Evolutionary conservation across 495 filamentous ascomycete genomes (phyloP).

Genomic region (Letharia columbiana): DNA sequence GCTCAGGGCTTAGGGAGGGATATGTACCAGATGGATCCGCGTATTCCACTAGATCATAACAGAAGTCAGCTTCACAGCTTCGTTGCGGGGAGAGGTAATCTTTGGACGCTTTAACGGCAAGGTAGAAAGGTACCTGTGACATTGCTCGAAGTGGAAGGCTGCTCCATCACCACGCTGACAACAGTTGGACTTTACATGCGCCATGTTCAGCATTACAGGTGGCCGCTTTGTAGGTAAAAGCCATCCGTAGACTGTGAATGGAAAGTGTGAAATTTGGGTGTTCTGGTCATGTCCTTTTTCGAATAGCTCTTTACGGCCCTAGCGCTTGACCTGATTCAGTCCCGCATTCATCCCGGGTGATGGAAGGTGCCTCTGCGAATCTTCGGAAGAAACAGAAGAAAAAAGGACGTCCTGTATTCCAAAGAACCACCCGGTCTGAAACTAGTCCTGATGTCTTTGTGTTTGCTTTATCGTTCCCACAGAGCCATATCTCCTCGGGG

Average conservation of each 20-base stretch:
- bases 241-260: not conserved
- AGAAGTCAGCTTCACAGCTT: not conserved
- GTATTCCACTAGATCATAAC: conserved; percentile 47
- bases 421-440: too few relatives aligned
- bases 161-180: conserved; percentile 19
- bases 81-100: not conserved
- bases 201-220: conserved; percentile 12
- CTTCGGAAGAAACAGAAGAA: too few relatives aligned
- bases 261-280: not conserved
- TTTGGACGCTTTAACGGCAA: not conserved
- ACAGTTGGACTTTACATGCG: conserved; percentile 9
- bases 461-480: too few relatives aligned
- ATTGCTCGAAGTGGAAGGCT: conserved; percentile 11
- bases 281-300: not conserved
- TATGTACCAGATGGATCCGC: conserved; percentile 85
- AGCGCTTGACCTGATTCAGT: not conserved
- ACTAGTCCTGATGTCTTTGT: too few relatives aligned
- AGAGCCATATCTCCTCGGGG: too few relatives aligned
- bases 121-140: conserved; percentile 14
- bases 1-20: conserved; percentile 63
- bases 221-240: not conserved
- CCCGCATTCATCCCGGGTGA: not conserved
- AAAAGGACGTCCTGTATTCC: too few relatives aligned
- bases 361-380: too few relatives aligned
- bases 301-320: not conserved